Evolutionary conservation across 73 alveolate genomes (phyloP), one percentile per base, ranked within the genome.

Genomic region (Paramecium primaurelia): DNA sequence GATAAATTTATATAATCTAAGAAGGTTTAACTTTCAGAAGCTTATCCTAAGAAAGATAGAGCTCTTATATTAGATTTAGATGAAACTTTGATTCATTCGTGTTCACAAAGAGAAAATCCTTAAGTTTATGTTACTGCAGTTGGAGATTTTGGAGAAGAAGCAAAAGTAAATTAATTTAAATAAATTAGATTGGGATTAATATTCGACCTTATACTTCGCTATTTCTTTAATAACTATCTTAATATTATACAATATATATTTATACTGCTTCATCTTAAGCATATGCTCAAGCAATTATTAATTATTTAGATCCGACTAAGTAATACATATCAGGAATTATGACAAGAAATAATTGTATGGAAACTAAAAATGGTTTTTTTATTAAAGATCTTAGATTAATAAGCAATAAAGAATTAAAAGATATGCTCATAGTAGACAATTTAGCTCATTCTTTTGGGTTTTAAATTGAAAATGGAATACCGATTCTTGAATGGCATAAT

Each of bases 221-320:
- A 84, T 93, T 97, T 75, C 93, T 97, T 51, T 95, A 92, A 93
- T 92, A 93, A 85, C 96, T 95, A 58, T 92, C 92, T 51, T 90
- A 97, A 86, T 69, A 94, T 68, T 97, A 94, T 92, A 92, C 95
- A 86, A 97, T 97, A 12, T 97, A 96, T 68, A 93, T 97, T 26
- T 97, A 93, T 77, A 97, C 99, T 34, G 99, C 99, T 16, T 95
- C 99, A 16, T 98, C 97, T 88, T 93, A 93, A 28, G 95, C 99
- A 26, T 97, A 97, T 93, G 99, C 99, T 4, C 97, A 95, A 94
- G 97, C 98, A 22, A 98, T 97, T 6, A 80, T 97, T 42, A 96
- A 97, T 71, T 96, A 91, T 75, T 73, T 97, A 92, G 99, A 97
- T 58, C 99, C 99, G 22, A 86, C 95, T 51, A 95, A 96, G 64